Percentiles rank a stretch among this genome's conserved stretches.
phyloP scores from a whole-genome alignment of 2,329 filamentous ascomycete species.

The Diaporthe destruens region DNA sequence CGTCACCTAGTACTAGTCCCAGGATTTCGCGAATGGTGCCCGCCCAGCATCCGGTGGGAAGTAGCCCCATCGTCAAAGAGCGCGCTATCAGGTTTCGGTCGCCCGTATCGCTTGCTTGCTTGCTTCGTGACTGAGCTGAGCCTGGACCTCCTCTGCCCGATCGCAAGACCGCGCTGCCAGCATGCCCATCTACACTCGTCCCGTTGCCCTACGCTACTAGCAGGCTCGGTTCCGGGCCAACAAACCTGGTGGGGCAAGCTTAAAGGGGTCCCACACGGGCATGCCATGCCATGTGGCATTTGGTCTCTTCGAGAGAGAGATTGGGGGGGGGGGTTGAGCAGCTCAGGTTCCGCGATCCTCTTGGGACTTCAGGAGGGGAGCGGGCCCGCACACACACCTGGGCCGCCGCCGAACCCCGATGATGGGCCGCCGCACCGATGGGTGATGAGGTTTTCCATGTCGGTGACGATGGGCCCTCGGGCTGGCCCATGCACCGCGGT shows the following conservation, averaged over 20 bases:
- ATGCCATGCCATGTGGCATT: slow-evolving; percentile 34
- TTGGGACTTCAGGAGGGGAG: neutral
- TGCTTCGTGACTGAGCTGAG: too few relatives aligned
- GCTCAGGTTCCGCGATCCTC: slow-evolving; percentile 16
- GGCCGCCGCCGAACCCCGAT: slow-evolving; percentile 30
- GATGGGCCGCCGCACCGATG: slow-evolving; percentile 17
- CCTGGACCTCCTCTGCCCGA: neutral
- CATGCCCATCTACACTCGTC: too few relatives aligned
- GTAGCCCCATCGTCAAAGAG: neutral
- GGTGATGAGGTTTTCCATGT: neutral
- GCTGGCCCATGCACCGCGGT: slow-evolving; percentile 12
- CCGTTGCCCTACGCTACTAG: neutral
- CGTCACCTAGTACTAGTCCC: neutral
- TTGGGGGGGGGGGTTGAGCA: too few relatives aligned
- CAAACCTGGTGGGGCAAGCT: slow-evolving; percentile 24
- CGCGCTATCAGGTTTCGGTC: too few relatives aligned
- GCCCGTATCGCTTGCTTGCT: too few relatives aligned
- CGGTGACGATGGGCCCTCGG: slow-evolving; percentile 19
- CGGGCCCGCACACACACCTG: neutral
- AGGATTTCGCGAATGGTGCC: neutral
- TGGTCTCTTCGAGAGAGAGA: neutral
- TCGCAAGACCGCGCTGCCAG: neutral
- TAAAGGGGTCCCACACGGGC: slow-evolving; percentile 17
- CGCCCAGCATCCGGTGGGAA: too few relatives aligned
- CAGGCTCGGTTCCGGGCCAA: slow-evolving; percentile 18